Base-by-base conservation (phyloP, 2,329 filamentous ascomycete species). In the Colletotrichum sp. region DNA sequence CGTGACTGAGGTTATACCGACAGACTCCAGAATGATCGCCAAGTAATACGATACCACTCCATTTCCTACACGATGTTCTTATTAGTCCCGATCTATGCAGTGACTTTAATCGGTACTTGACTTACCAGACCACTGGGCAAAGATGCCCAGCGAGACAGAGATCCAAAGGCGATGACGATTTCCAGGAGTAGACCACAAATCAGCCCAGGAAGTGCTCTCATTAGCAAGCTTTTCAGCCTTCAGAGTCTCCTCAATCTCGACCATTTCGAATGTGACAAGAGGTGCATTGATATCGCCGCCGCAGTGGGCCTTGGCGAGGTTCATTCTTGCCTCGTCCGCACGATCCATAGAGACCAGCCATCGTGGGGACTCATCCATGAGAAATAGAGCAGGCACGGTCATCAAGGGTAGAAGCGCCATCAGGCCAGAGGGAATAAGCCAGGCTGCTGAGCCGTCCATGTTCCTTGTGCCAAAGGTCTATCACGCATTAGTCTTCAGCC, bases 371-470 rank as follows among this genome's bases (percentile, higher is more conserved):
- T 82, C 81, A 34, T 79, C 79, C 32, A 81, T 78, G 48, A 80
- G 73, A 76, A 79, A 80, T 58, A 81, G 78, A 52, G 78, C 78
- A 16, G 76, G 73, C 25, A 80, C 65, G 70, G 79, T 79, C 66
- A 88, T 77, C 25, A 85, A 68, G 3, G 86, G 87, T 85, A 69
- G 84, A 16, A 83, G 85, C 73, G 86, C 85, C 76, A 90, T 88
- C 3, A 90, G 79, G 4, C 88, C 80, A 55, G 87, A 89, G 1
- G 88, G 88, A 5, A 89, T 81, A 60, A 88, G 84, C 87, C 88
- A 90, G n/a, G 86, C 84, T 87, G 87, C 88, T 66, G 82, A 83
- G 69, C 78, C 83, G 10, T 74, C 32, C 22, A 86, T 85, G 56
- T 83, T 82, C 27, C 85, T 81, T 1, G 85, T 88, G 22, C 87